A percentile compares a stretch with the other conserved stretches of the same genome.
Conservation (phyloP, 805 yeast species). For the Lachancea thermotolerans region DNA sequence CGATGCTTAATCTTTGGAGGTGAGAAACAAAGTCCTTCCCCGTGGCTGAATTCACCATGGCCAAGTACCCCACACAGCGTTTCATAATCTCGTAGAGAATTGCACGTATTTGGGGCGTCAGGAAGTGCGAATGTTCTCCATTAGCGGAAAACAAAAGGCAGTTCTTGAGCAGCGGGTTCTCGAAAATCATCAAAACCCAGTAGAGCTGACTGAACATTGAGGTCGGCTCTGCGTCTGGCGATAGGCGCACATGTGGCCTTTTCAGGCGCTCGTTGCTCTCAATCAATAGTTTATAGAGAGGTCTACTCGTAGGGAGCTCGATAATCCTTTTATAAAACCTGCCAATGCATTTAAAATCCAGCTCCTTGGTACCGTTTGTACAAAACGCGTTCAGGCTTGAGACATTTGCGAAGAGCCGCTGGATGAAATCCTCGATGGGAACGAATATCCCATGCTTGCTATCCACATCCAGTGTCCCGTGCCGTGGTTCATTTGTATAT, state of each 20-base stretch:
- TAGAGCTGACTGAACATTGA: conserved; percentile 8
- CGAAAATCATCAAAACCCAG: conserved; percentile 62
- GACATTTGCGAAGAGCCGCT: conserved; percentile 41
- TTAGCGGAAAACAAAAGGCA: conserved; percentile 34
- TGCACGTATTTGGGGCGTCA: conserved; percentile 46
- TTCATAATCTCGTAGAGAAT: conserved; percentile 65
- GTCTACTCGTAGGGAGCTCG: conserved; percentile 53
- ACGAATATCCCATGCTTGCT: conserved; percentile 32
- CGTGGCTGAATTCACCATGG: conserved; percentile 31
- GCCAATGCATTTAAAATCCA: conserved; percentile 44
- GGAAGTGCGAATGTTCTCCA: conserved; percentile 15
- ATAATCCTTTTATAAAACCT: conserved; percentile 41
- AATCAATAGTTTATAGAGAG: conserved; percentile 47
- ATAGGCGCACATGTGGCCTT: conserved; percentile 36
- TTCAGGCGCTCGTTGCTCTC: conserved; percentile 48
- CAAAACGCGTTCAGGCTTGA: conserved; percentile 52
- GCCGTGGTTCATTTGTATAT: not conserved
- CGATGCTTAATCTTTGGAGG: conserved; percentile 25
- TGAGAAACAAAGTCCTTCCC: conserved; percentile 9
- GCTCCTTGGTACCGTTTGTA: conserved; percentile 20
- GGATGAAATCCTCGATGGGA: conserved; percentile 46
- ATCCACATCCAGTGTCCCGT: not conserved
- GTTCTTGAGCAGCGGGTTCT: conserved; percentile 55
- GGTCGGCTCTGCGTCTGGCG: not conserved
- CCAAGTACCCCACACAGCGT: conserved; percentile 59